Evolutionary conservation across 371 early-diverging fungal species (phyloP).

Genomic region (Encephalitozoon intestinalis): DNA sequence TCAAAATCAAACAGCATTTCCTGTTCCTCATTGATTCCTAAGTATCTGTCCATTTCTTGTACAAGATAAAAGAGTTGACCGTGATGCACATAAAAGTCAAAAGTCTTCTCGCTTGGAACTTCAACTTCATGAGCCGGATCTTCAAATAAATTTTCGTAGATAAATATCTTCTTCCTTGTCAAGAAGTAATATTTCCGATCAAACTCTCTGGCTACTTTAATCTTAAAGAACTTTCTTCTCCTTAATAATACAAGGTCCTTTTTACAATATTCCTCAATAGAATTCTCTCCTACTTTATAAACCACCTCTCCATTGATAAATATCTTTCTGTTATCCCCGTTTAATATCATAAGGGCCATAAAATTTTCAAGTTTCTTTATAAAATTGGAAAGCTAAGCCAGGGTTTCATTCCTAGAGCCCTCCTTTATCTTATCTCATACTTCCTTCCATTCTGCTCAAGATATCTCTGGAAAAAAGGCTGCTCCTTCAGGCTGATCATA

Average conservation of each 20-base stretch:
- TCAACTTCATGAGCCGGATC: neutral
- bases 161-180: neutral
- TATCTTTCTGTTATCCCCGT: constrained; percentile 18
- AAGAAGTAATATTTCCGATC: neutral
- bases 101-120: neutral
- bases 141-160: neutral
- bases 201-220: neutral
- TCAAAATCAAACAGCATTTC: neutral
- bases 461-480: neutral
- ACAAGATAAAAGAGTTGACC: neutral
- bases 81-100: neutral
- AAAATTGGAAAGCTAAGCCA: neutral
- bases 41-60: neutral
- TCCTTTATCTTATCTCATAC: neutral
- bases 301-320: neutral
- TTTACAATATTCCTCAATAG: neutral
- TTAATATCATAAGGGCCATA: constrained; percentile 10
- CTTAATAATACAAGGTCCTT: neutral
- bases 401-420: neutral
- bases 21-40: neutral
- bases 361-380: constrained; percentile 3
- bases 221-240: neutral
- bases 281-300: neutral
- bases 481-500: constrained; percentile 26
- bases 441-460: neutral